phyloP scores from a whole-genome alignment of 352 stramenopile genomes.

The Phytophthora palmivora region DNA sequence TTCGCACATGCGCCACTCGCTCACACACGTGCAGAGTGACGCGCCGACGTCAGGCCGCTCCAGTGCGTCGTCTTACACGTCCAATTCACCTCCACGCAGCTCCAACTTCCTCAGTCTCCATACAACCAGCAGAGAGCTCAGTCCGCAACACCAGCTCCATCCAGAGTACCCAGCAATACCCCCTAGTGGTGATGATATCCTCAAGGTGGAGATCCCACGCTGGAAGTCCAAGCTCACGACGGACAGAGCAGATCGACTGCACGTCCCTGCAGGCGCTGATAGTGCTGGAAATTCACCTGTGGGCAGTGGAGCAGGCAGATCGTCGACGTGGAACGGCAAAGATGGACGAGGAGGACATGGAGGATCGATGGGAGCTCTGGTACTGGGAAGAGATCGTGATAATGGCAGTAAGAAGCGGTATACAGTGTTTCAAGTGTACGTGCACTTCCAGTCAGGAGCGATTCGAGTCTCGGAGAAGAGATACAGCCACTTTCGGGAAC shows the following conservation, averaged over 20 bases:
- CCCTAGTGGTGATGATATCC: constrained; percentile 59
- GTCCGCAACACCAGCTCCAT: constrained; percentile 39
- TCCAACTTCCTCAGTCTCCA: constrained; percentile 31
- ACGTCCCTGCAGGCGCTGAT: constrained; percentile 32
- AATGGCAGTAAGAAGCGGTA: constrained; percentile 64
- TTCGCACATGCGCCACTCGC: constrained; percentile 52
- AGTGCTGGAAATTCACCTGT: constrained; percentile 46
- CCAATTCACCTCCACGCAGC: constrained; percentile 29
- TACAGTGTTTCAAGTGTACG: constrained; percentile 81
- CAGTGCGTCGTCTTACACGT: constrained; percentile 39
- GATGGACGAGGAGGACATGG: constrained; percentile 44
- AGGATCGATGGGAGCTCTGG: constrained; percentile 43
- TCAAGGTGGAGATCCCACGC: constrained; percentile 76
- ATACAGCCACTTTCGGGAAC: constrained; percentile 85
- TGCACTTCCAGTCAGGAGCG: constrained; percentile 76
- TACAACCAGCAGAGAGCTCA: constrained; percentile 35
- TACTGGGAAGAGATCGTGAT: constrained; percentile 31
- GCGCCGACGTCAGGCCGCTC: constrained; percentile 31
- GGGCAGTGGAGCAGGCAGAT: constrained; percentile 29
- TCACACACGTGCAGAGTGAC: constrained; percentile 51
- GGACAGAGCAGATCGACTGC: constrained; percentile 51
- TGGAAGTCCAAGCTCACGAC: constrained; percentile 69
- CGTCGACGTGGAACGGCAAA: constrained; percentile 65
- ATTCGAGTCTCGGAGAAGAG: constrained; percentile 75
- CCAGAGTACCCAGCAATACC: constrained; percentile 39